Percentiles rank a stretch among this genome's conserved stretches.
Conservation (phyloP, 192 early-diverging fungal species). For the Coemansia sp. region DNA sequence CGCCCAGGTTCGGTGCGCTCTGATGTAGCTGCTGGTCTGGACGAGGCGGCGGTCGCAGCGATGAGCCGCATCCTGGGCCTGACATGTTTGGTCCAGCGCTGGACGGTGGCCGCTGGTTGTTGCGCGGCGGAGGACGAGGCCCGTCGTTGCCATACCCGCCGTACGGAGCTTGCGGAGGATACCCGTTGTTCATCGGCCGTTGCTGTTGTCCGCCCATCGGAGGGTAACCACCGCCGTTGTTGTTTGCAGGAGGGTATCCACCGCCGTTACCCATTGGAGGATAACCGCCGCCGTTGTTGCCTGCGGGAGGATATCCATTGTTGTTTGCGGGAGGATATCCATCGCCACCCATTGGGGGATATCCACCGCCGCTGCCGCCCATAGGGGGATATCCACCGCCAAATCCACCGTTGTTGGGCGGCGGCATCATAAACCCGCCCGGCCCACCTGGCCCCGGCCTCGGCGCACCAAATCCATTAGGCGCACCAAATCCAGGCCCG, state of each 20-base stretch:
- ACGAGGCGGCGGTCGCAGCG: constrained; percentile 5
- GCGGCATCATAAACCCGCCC: constrained; percentile 18
- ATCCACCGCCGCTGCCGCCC: constrained; percentile 1
- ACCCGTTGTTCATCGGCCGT: not conserved
- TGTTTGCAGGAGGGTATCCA: constrained; percentile 11
- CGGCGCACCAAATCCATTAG: not conserved
- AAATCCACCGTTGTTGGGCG: constrained; percentile 3
- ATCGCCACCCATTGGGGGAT: constrained; percentile 10
- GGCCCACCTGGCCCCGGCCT: not conserved
- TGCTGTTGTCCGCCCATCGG: not conserved
- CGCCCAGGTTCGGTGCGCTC: constrained; percentile 19
- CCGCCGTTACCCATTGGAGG: not conserved
- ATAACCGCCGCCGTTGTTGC: not conserved
- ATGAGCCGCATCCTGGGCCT: constrained; percentile 7
- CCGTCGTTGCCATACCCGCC: not conserved
- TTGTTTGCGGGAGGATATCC: constrained; percentile 1
- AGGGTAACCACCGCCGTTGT: not conserved
- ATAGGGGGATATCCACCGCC: not conserved
- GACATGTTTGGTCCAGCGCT: constrained; percentile 11
- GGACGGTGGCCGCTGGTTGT: constrained; percentile 7
- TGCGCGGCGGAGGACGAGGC: constrained; percentile 6
- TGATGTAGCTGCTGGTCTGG: constrained; percentile 6
- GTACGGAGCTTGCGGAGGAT: not conserved
- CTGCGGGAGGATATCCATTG: constrained; percentile 1
- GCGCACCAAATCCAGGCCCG: not conserved